Base-by-base conservation (phyloP, 441 rosid genomes). In the Dalechampia spathulata region DNA sequence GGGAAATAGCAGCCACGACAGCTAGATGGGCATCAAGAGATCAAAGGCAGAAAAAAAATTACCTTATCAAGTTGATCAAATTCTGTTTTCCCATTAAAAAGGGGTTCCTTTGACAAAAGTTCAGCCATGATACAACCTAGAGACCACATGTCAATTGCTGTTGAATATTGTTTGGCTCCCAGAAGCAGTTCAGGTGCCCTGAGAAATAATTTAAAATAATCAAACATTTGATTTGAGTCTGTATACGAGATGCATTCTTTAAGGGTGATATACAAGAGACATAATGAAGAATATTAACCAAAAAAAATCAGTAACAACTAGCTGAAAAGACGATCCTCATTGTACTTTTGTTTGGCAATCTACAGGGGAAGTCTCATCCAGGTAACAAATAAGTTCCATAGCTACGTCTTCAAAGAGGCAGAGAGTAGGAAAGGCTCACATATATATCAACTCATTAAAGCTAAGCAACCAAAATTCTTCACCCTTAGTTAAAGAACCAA, bases 101-200 rank as follows among this genome's bases (percentile, higher is more conserved):
- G 74, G 26, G 99, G 89, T 60, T 83, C 87, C 69, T 90, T 93
- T 0, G 93, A 81, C 41, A 93, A 74, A 40, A 93, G 66, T 62
- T 93, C 99, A 49, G 97, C 97, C 99, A 93, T 93, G 32, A 93
- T 93, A 73, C 99, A 93, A 43, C 99, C 99, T 54, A 93, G 70
- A 23, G 99, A 93, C 99, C 99, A 93, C 97, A 93, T 93, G 78
- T 93, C 99, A 75, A 93, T 85, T 43, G 99, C 91, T 21, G 97
- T 93, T 56, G 99, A 93, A 79, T 93, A 93, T 60, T 82, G 95
- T 72, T 80, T 87, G 34, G 82, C 79, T 72, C 99, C 99, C 74
- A 93, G 70, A 40, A 93, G 93, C 68, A 93, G 96, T 69, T 93
- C 99, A 60, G 99, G 99, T 44, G 99, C 99, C 83, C 99, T 93